Percentiles rank a stretch among this genome's conserved stretches.
Evolutionary conservation across 345 rosid genomes (phyloP).

Genomic region (Microthlaspi erraticum): DNA sequence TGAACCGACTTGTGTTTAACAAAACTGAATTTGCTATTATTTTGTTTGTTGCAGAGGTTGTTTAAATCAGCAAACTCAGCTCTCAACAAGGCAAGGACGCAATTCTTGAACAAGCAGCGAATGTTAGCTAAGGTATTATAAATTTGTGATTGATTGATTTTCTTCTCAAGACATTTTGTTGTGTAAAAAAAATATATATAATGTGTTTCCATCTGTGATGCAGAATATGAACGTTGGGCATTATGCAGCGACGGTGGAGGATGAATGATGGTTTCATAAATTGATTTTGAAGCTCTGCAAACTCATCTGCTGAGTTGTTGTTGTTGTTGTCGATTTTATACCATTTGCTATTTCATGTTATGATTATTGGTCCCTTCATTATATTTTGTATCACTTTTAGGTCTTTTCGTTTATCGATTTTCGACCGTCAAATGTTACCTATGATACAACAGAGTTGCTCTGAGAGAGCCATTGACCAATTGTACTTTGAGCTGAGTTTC

Average conservation of each 20-base stretch:
- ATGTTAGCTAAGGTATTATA: constrained; percentile 66
- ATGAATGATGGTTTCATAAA: constrained; percentile 17
- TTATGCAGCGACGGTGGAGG: constrained; percentile 35
- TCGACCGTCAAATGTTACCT: constrained; percentile 8
- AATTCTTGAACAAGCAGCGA: constrained; percentile 77
- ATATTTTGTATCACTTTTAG: background rate
- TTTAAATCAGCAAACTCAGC: constrained; percentile 80
- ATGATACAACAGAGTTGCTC: background rate
- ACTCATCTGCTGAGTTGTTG: constrained; percentile 11
- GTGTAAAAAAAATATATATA: background rate
- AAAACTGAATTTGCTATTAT: background rate
- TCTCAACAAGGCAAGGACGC: constrained; percentile 87
- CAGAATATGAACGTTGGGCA: constrained; percentile 46
- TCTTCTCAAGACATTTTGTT: background rate
- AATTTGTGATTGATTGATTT: background rate
- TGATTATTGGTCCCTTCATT: background rate
- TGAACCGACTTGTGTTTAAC: background rate
- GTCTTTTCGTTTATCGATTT: background rate
- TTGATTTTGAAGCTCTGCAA: constrained; percentile 24
- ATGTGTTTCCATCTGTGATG: constrained; percentile 15
- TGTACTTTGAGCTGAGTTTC: background rate
- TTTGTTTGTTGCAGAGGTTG: constrained; percentile 61
- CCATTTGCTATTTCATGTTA: constrained; percentile 20
- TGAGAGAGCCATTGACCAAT: constrained; percentile 17
- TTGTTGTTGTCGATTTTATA: background rate